Evolutionary conservation across 2,329 filamentous ascomycete genomes (phyloP).

Genomic region (Penicillium sp.): DNA sequence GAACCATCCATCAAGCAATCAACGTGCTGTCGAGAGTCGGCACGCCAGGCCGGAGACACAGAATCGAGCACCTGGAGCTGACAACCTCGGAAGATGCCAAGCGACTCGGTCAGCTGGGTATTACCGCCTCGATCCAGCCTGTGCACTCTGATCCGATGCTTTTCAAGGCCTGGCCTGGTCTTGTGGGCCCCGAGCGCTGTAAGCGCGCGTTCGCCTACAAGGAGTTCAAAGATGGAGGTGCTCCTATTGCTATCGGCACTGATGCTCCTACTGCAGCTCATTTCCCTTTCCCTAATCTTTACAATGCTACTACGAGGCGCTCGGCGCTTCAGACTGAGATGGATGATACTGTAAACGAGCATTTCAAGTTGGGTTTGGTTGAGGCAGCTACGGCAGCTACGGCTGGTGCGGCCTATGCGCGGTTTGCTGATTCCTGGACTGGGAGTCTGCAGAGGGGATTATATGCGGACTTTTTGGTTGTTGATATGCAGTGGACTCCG

Average conservation of each 20-base stretch:
- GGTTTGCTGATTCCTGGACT: slow-evolving; percentile 38
- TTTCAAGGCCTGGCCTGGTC: slow-evolving; percentile 40
- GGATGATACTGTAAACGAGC: slow-evolving; percentile 35
- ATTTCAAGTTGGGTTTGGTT: slow-evolving; percentile 37
- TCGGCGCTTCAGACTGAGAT: slow-evolving; percentile 36
- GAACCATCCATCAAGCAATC: slow-evolving; percentile 40
- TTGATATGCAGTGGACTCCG: slow-evolving; percentile 38
- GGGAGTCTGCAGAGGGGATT: slow-evolving; percentile 35
- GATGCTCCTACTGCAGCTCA: slow-evolving; percentile 44
- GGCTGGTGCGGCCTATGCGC: slow-evolving; percentile 40
- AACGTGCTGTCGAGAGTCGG: slow-evolving; percentile 37
- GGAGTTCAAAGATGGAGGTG: slow-evolving; percentile 42
- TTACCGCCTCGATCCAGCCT: slow-evolving; percentile 36
- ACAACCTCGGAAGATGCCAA: slow-evolving; percentile 42
- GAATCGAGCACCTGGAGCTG: slow-evolving; percentile 47
- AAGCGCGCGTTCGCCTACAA: slow-evolving; percentile 45
- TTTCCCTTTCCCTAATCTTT: slow-evolving; percentile 40
- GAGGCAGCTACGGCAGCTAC: slow-evolving; percentile 40
- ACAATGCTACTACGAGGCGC: slow-evolving; percentile 43
- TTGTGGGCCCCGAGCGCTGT: slow-evolving; percentile 40
- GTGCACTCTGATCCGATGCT: slow-evolving; percentile 39
- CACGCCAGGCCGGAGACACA: slow-evolving; percentile 38
- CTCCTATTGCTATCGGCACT: slow-evolving; percentile 40
- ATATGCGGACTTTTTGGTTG: slow-evolving; percentile 39
- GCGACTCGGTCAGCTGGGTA: slow-evolving; percentile 41